A percentile compares a stretch with the other conserved stretches of the same genome.
phyloP scores from a whole-genome alignment of 176 grass and related monocot genomes.

The Dactylis glomerata region DNA sequence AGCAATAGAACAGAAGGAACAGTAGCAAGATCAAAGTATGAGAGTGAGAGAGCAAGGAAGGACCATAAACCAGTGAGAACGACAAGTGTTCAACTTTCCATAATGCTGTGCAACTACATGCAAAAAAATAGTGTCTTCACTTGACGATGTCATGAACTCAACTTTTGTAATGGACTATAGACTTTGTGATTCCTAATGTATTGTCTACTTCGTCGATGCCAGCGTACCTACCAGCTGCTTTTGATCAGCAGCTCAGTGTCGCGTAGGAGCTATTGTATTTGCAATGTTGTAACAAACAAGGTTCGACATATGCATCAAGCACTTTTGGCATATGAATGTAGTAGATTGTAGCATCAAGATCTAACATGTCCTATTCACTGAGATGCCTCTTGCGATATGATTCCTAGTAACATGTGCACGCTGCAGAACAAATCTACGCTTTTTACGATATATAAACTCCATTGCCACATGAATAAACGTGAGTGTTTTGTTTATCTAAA shows the following conservation, averaged over 20 bases:
- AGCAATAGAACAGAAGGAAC: background rate
- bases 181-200: conserved; percentile 4
- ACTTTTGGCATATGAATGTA: conserved; percentile 25
- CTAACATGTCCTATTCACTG: conserved; percentile 31
- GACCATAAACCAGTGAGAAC: background rate
- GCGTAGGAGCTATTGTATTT: background rate
- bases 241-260: background rate
- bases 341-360: conserved; percentile 33
- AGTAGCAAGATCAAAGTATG: conserved; percentile 13
- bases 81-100: background rate
- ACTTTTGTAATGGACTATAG: conserved; percentile 16
- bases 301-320: conserved; percentile 24
- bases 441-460: background rate
- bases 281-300: conserved; percentile 18
- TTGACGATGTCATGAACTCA: conserved; percentile 23
- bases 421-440: background rate
- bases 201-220: background rate
- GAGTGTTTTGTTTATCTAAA: background rate
- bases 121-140: background rate
- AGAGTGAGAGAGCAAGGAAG: background rate
- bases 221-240: conserved; percentile 13
- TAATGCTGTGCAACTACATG: background rate
- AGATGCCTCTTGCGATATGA: conserved; percentile 34
- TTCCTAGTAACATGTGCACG: conserved; percentile 36
- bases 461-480: background rate